phyloP scores from a whole-genome alignment of 306 rosid species.

The Ochetophila trinervis region DNA sequence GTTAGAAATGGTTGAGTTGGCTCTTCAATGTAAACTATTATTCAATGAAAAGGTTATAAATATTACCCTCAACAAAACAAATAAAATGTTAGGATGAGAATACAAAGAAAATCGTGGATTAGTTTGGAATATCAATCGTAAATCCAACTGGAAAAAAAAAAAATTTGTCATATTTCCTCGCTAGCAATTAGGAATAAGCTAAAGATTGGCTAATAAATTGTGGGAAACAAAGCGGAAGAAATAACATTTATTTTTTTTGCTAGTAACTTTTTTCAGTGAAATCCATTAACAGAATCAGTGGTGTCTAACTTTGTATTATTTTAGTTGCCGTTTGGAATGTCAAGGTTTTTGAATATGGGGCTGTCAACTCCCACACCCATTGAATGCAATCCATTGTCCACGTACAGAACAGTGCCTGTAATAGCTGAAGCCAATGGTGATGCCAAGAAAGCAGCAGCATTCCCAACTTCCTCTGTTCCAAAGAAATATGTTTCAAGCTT shows the following conservation, averaged over 20 bases:
- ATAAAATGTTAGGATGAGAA: too few relatives aligned
- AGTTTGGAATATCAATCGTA: too few relatives aligned
- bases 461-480: slow-evolving; percentile 83
- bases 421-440: slow-evolving; percentile 87
- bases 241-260: background rate
- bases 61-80: too few relatives aligned
- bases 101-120: too few relatives aligned
- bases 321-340: slow-evolving; percentile 33
- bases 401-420: slow-evolving; percentile 73
- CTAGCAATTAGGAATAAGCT: background rate
- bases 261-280: background rate
- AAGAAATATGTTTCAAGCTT: slow-evolving; percentile 3
- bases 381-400: slow-evolving; percentile 79
- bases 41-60: too few relatives aligned
- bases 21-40: too few relatives aligned
- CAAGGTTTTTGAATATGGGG: slow-evolving; percentile 39
- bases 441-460: slow-evolving; percentile 77
- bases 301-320: background rate
- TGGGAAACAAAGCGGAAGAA: background rate
- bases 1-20: too few relatives aligned
- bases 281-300: background rate
- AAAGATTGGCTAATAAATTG: background rate
- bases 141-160: too few relatives aligned
- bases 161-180: too few relatives aligned
- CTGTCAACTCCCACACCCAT: slow-evolving; percentile 90